These are phyloP conservation scores for Stipa capillata DNA, from an alignment of 176 grass and related monocot genomes.

Conservation along the genomic window DNA sequence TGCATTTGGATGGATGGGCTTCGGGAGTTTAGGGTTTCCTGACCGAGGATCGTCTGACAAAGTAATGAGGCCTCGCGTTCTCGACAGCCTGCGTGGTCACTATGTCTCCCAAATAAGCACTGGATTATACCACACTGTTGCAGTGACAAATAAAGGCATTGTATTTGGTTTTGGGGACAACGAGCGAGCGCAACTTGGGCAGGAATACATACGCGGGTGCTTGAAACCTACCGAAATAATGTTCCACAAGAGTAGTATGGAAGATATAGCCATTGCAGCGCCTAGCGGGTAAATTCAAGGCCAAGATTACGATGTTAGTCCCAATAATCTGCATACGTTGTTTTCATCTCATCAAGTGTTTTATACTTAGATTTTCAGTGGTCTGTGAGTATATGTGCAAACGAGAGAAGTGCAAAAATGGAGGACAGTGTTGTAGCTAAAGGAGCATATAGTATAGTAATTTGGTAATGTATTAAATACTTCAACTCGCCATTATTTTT, in stretches of 20 bases:
- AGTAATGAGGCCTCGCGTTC: conserved; percentile 66
- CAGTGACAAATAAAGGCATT: conserved; percentile 73
- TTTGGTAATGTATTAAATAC: conserved; percentile 41
- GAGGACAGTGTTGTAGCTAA: conserved; percentile 31
- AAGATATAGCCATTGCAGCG: conserved; percentile 72
- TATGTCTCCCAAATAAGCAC: conserved; percentile 91
- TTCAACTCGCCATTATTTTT: conserved; percentile 5
- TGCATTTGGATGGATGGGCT: conserved; percentile 99
- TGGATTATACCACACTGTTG: conserved; percentile 92
- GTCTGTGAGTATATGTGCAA: conserved; percentile 26
- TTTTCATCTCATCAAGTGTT: conserved; percentile 24
- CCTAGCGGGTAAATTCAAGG: conserved; percentile 45
- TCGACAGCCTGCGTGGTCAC: conserved; percentile 66
- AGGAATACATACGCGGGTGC: conserved; percentile 71
- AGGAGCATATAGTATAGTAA: conserved; percentile 23
- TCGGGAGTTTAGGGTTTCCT: conserved; percentile 92
- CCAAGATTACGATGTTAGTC: not conserved
- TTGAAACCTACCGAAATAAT: conserved; percentile 92
- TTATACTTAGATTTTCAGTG: conserved; percentile 20
- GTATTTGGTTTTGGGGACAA: conserved; percentile 98
- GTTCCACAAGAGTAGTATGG: conserved; percentile 53
- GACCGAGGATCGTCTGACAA: conserved; percentile 86
- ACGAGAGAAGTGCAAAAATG: conserved; percentile 9
- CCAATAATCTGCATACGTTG: conserved; percentile 18
- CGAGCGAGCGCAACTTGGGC: conserved; percentile 90